Base-by-base conservation (phyloP, 768 basidiomycete species). In the Boletus tylopilopsis region DNA sequence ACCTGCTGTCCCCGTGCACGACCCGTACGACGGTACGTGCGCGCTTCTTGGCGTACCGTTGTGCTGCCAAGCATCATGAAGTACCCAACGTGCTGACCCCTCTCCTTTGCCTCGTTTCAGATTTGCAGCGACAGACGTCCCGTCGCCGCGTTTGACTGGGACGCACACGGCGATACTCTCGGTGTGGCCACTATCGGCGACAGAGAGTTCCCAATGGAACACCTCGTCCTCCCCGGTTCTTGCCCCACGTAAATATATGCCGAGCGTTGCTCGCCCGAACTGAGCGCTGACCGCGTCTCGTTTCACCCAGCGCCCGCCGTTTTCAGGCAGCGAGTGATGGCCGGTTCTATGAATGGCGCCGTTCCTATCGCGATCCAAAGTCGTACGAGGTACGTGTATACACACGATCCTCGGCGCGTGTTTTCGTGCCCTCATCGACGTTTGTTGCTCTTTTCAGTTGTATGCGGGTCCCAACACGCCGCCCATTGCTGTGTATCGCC, bases 331-430 rank as follows among this genome's bases (percentile, higher is more conserved):
- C 71, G n/a, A n/a, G n/a, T 27, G 81, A 84, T 57, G 81, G 80
- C 38, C 72, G 69, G 58, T 73, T 69, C 42, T 85, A 80, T 53
- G 85, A 87, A 67, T 88, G 86, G 86, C 73, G 84, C 55, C 74
- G 77, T 55, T 69, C 71, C 56, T 64, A 64, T 38, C 73, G 76
- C 38, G 70, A 71, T 49, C 69, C 75, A 15, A 67, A 65, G 54
- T 77, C 79, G 13, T 87, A 87, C 63, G 82, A 87, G 66, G 85
- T 85, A 68, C 77, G 27, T 38, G 24, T 33, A n/a, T 21, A n/a
- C 4, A 18, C 36, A 6, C 12, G 15, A 18, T 13, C 2, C 32
- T 30, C n/a, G 12, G 32, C 35, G 19, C 32, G 43, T 29, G 22
- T 47, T 49, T 34, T 4, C n/a, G n/a, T 11, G 46, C 46, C n/a